phyloP scores from a whole-genome alignment of 768 basidiomycete species.

The Lactifluus subvellereus region DNA sequence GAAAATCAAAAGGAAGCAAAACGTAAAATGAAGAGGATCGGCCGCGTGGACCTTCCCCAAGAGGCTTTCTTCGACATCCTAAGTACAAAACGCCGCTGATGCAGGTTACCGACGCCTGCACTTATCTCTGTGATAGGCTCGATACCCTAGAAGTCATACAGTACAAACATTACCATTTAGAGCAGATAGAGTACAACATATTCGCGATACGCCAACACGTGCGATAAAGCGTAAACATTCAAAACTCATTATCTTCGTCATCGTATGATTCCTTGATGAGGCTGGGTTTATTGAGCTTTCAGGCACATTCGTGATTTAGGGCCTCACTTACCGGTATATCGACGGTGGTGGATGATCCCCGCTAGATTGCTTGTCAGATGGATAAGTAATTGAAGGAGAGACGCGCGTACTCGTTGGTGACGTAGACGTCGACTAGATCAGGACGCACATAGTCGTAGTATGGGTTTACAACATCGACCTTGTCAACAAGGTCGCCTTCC shows the following conservation, averaged over 20 bases:
- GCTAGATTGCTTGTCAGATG: constrained; percentile 36
- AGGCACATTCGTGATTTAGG: constrained; percentile 1
- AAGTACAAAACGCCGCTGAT: constrained; percentile 43
- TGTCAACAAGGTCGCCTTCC: constrained; percentile 73
- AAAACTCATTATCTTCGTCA: constrained; percentile 87
- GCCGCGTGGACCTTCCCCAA: constrained; percentile 85
- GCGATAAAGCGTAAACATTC: constrained; percentile 21
- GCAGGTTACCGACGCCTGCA: not conserved
- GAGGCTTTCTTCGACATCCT: constrained; percentile 94
- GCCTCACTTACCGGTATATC: constrained; percentile 64
- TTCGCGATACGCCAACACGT: constrained; percentile 9
- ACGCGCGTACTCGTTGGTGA: constrained; percentile 88
- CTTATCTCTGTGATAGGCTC: constrained; percentile 1
- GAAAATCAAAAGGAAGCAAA: constrained; percentile 94
- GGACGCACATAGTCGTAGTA: constrained; percentile 94
- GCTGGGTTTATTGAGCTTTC: constrained; percentile 34
- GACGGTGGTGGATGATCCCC: constrained; percentile 96
- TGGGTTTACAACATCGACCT: constrained; percentile 92
- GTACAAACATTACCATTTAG: constrained; percentile 15
- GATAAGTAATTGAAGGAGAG: constrained; percentile 12
- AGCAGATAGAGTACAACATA: not conserved
- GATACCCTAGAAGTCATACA: not conserved
- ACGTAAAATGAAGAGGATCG: constrained; percentile 80
- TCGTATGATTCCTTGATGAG: constrained; percentile 93
- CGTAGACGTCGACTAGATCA: constrained; percentile 87